Conservation (phyloP, 768 basidiomycete genomes). For the Pleurotus platypus region DNA sequence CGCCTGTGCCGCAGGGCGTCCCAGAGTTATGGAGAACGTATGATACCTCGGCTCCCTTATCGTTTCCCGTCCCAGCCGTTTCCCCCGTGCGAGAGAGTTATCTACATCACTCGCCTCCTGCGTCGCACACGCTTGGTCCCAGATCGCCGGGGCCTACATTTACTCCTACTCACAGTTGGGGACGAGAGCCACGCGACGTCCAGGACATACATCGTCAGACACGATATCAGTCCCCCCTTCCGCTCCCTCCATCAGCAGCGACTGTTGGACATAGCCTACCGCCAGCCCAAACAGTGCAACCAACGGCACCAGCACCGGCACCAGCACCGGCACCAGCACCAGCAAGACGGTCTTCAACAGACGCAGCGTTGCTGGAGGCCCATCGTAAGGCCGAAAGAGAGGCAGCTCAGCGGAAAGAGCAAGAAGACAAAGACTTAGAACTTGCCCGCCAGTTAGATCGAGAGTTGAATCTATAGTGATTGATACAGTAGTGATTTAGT, state of each 20-base stretch:
- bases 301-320: constrained; percentile 14
- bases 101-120: constrained; percentile 1
- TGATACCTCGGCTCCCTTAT: constrained; percentile 1
- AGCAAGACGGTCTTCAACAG: constrained; percentile 25
- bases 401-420: constrained; percentile 29
- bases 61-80: constrained; percentile 9
- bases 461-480: constrained; percentile 41
- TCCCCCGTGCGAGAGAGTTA: constrained; percentile 9
- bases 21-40: constrained; percentile 3
- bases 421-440: constrained; percentile 43
- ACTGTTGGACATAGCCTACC: too few relatives aligned
- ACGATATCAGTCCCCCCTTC: constrained; percentile 53
- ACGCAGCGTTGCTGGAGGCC: constrained; percentile 28
- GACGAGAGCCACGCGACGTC: constrained; percentile 15
- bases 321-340: constrained; percentile 11
- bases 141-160: constrained; percentile 15
- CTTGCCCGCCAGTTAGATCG: constrained; percentile 50
- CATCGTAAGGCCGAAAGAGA: constrained; percentile 36
- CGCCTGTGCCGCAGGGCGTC: neutral
- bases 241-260: constrained; percentile 35
- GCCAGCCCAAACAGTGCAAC: too few relatives aligned
- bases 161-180: constrained; percentile 6
- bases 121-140: constrained; percentile 1
- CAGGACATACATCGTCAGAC: constrained; percentile 40
- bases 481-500: too few relatives aligned